Base-by-base conservation (phyloP, 352 stramenopile genomes). In the Aphanomyces euteiches region DNA sequence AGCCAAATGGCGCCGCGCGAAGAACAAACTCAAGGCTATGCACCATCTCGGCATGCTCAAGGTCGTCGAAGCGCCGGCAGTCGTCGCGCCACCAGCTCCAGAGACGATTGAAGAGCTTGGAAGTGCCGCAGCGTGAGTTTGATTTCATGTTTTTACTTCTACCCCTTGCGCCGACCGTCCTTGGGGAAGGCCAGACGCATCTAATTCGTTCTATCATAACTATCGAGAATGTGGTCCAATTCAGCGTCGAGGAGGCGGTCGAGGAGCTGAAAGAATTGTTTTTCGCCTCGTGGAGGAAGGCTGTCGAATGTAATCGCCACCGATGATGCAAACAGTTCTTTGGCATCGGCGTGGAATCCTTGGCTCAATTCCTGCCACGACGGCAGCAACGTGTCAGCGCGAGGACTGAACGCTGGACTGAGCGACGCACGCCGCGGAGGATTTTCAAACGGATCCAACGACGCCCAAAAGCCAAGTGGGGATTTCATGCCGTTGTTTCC, bases 1-100 rank as follows among this genome's bases (percentile, higher is more conserved):
- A 47, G 87, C 87, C 61, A 94, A 94, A 75, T 94, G 87, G 87
- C 90, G 89, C 74, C 85, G 87, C 67, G 85, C 87, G 34, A 76
- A 81, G 15, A 92, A 92, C 76, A 94, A 94, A 78, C 90, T 94
- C 66, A 90, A 91, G 71, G 87, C 78, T n/a, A 60, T 70, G 64
- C 54, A 70, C 39, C 47, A 70, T 28, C 64, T 70, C 45, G 64
- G 64, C 39, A 53, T 70, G 48, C 64, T 70, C 64, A 70, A 70
- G 21, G 54, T 36, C 15, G 67, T 74, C 57, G 53, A 73, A 13
- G 13, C 56, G 21, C 10, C 36, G 15, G 17, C 3, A 36, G 17
- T 69, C 53, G 19, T 39, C 19, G 19, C 56, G 60, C 37, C 77
- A 68, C 28, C 28, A 28, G 28, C 28, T 28, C 28, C 28, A 28